Percentiles rank a stretch among this genome's conserved stretches.
phyloP scores from a whole-genome alignment of 2,329 filamentous ascomycete genomes.

The Blumeria graminis region DNA sequence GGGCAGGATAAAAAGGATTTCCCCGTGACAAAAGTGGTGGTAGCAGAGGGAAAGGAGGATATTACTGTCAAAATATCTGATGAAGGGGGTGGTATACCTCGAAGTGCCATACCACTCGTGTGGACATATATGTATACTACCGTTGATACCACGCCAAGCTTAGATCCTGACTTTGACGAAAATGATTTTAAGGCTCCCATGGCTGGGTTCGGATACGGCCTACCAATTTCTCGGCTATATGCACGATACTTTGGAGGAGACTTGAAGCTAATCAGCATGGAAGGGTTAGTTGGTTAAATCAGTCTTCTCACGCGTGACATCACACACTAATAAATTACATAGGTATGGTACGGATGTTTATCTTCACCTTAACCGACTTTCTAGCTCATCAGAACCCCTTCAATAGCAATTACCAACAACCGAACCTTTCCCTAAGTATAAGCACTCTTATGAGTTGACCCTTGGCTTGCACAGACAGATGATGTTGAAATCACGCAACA shows the following conservation, averaged over 20 bases:
- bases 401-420: conserved; percentile 41
- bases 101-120: conserved; percentile 84
- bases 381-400: conserved; percentile 82
- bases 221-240: conserved; percentile 84
- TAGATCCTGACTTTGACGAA: conserved; percentile 96
- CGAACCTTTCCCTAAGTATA: conserved; percentile 4
- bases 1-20: conserved; percentile 91
- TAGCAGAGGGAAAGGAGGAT: conserved; percentile 92
- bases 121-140: conserved; percentile 99
- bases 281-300: conserved; percentile 44
- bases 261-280: conserved; percentile 95
- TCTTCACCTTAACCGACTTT: conserved; percentile 86
- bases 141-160: conserved; percentile 77
- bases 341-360: conserved; percentile 98
- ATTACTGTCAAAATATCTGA: conserved; percentile 98
- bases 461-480: conserved; percentile 23
- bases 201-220: conserved; percentile 94
- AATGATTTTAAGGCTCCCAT: conserved; percentile 98
- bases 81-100: conserved; percentile 84
- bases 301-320: not conserved
- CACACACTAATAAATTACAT: conserved; percentile 2
- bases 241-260: conserved; percentile 95
- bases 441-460: conserved; percentile 39
- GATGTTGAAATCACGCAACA: conserved; percentile 23
- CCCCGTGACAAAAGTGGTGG: conserved; percentile 88